These are phyloP conservation scores for Xanthoconium stramineum DNA, from an alignment of 768 basidiomycete species.

Conservation along the genomic window DNA sequence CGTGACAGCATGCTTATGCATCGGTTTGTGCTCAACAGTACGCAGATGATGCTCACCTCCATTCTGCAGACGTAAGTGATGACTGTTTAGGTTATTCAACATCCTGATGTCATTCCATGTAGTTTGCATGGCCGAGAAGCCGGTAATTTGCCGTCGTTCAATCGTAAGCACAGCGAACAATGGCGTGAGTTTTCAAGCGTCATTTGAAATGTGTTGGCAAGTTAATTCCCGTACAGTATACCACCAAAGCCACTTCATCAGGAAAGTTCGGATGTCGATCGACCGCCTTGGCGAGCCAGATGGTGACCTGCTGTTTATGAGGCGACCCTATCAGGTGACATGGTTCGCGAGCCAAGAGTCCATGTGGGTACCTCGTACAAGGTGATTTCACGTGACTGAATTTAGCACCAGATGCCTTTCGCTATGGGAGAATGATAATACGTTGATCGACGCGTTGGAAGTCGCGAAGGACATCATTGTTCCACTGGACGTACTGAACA, in stretches of 20 bases:
- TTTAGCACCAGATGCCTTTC: constrained; percentile 49
- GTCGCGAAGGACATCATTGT: constrained; percentile 63
- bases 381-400: background rate
- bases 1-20: constrained; percentile 12
- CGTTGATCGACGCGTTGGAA: constrained; percentile 55
- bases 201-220: background rate
- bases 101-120: constrained; percentile 21
- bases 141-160: constrained; percentile 53
- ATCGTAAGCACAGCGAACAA: constrained; percentile 68
- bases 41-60: constrained; percentile 61
- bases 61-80: constrained; percentile 58
- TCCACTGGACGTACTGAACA: constrained; percentile 64
- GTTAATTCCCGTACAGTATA: constrained; percentile 42
- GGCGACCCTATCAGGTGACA: constrained; percentile 65
- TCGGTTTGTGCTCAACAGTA: constrained; percentile 38
- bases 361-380: constrained; percentile 40
- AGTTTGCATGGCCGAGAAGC: constrained; percentile 53
- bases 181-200: constrained; percentile 57
- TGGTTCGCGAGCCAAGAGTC: constrained; percentile 72
- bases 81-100: background rate
- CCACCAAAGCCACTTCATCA: constrained; percentile 66
- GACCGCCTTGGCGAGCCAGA: constrained; percentile 48
- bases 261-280: constrained; percentile 54
- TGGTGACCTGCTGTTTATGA: constrained; percentile 54
- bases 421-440: constrained; percentile 62